Evolutionary conservation across 176 grass and related monocot species (phyloP).

Genomic region (Pontederia paniculata): DNA sequence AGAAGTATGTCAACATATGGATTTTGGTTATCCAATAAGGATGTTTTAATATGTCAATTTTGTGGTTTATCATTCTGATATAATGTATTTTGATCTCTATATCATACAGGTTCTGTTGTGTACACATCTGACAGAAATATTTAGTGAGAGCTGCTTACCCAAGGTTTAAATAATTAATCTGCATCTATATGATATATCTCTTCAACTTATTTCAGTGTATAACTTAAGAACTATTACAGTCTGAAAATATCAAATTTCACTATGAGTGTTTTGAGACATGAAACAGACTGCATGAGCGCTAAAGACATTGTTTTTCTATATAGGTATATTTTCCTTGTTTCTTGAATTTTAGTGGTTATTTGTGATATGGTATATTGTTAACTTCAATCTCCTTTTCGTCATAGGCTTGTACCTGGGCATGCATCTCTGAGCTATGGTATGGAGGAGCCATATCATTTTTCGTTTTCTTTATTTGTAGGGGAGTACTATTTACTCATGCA

Average conservation of each 20-base stretch:
- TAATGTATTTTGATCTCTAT: conserved; percentile 13
- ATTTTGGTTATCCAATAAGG: no score
- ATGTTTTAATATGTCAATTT: no score
- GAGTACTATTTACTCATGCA: not conserved
- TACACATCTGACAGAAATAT: conserved; percentile 88
- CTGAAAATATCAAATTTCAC: conserved; percentile 84
- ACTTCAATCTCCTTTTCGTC: conserved; percentile 20
- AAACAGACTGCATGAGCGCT: conserved; percentile 30
- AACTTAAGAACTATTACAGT: conserved; percentile 38
- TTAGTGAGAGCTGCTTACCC: conserved; percentile 57
- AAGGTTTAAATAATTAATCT: conserved; percentile 43
- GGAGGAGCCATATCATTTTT: conserved; percentile 14
- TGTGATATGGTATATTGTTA: conserved; percentile 1
- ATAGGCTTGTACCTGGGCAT: conserved; percentile 82
- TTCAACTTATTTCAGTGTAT: conserved; percentile 3
- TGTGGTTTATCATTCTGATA: no score
- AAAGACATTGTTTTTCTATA: conserved; percentile 87
- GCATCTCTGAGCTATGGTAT: conserved; percentile 81
- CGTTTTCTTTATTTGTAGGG: conserved; percentile 9
- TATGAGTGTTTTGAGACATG: conserved; percentile 87
- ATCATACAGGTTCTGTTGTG: conserved; percentile 70
- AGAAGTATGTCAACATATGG: no score
- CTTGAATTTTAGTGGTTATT: conserved; percentile 15
- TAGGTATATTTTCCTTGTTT: conserved; percentile 27
- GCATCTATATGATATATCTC: conserved; percentile 10